Conservation (phyloP, 495 filamentous ascomycete genomes). For the Sordaria brevicollis region DNA sequence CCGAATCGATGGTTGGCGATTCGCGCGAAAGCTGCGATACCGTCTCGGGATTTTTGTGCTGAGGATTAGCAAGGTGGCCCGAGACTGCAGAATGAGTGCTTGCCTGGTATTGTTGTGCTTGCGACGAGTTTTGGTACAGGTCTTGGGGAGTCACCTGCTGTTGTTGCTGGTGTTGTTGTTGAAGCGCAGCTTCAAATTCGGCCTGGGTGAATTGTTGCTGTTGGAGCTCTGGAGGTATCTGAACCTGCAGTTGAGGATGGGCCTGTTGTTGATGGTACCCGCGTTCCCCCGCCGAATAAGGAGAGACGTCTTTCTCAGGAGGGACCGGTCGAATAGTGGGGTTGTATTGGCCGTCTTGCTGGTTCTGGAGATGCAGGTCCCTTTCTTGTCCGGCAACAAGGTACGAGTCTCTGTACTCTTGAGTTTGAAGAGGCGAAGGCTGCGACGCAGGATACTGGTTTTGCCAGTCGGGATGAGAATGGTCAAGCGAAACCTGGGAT, state of each 20-base stretch:
- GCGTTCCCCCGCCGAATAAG: slow-evolving; percentile 31
- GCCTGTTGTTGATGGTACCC: slow-evolving; percentile 33
- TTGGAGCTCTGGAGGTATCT: slow-evolving; percentile 11
- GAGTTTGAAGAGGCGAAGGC: slow-evolving; percentile 34
- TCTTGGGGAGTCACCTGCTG: slow-evolving; percentile 28
- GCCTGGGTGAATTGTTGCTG: slow-evolving; percentile 19
- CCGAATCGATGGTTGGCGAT: slow-evolving; percentile 37
- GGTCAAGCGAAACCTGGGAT: slow-evolving; percentile 28
- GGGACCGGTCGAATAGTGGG: slow-evolving; percentile 33
- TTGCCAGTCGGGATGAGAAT: slow-evolving; percentile 23
- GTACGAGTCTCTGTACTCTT: slow-evolving; percentile 30
- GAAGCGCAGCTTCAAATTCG: slow-evolving; percentile 10
- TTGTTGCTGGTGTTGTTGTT: slow-evolving; percentile 5
- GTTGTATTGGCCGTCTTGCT: slow-evolving; percentile 23
- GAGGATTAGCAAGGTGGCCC: slow-evolving; percentile 29
- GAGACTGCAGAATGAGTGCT: slow-evolving; percentile 18
- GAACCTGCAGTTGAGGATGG: slow-evolving; percentile 23
- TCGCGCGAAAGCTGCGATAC: slow-evolving; percentile 55
- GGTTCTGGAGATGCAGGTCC: slow-evolving; percentile 28
- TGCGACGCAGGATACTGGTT: slow-evolving; percentile 19
- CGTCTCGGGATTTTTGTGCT: slow-evolving; percentile 41
- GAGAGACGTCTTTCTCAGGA: slow-evolving; percentile 23
- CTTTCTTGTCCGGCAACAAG: slow-evolving; percentile 26
- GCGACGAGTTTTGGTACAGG: slow-evolving; percentile 20
- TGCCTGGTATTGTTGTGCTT: slow-evolving; percentile 27